Conservation (phyloP, 345 rosid species). For the Citrus hindsii region DNA sequence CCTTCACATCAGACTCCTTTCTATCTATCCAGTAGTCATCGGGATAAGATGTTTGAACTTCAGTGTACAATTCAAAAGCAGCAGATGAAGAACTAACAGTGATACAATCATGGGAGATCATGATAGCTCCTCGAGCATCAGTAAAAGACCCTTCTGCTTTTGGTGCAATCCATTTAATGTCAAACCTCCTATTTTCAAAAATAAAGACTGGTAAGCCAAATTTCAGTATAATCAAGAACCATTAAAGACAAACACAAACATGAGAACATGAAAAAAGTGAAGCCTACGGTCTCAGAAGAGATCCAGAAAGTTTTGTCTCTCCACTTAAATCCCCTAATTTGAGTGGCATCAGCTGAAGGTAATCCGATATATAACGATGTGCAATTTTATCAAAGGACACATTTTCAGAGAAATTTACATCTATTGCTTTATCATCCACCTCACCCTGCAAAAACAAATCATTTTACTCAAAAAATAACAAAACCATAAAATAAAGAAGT, state of each 20-base stretch:
- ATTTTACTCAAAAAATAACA: constrained; percentile 9
- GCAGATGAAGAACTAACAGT: constrained; percentile 76
- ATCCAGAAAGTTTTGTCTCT: constrained; percentile 93
- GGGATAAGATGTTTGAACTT: constrained; percentile 70
- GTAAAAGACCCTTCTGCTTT: constrained; percentile 94
- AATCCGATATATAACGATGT: constrained; percentile 68
- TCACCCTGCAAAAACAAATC: constrained; percentile 63
- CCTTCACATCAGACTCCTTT: constrained; percentile 34
- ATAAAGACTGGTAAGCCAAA: constrained; percentile 13
- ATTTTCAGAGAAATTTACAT: constrained; percentile 90
- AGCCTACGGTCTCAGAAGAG: constrained; percentile 88
- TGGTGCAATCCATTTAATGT: constrained; percentile 93
- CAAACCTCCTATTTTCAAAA: constrained; percentile 77
- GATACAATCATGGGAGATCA: constrained; percentile 85
- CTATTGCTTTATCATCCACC: constrained; percentile 86
- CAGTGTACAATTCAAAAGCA: constrained; percentile 82
- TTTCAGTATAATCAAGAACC: constrained; percentile 7
- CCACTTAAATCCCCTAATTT: constrained; percentile 89
- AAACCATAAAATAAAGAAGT: not conserved
- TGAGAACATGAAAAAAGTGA: constrained; percentile 13
- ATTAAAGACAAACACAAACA: constrained; percentile 14
- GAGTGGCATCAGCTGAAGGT: constrained; percentile 59
- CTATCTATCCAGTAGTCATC: constrained; percentile 52
- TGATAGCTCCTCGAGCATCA: constrained; percentile 96
- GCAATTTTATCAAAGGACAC: constrained; percentile 70